Base-by-base conservation (phyloP, 345 rosid genomes). In the Bretschneidera sinensis region DNA sequence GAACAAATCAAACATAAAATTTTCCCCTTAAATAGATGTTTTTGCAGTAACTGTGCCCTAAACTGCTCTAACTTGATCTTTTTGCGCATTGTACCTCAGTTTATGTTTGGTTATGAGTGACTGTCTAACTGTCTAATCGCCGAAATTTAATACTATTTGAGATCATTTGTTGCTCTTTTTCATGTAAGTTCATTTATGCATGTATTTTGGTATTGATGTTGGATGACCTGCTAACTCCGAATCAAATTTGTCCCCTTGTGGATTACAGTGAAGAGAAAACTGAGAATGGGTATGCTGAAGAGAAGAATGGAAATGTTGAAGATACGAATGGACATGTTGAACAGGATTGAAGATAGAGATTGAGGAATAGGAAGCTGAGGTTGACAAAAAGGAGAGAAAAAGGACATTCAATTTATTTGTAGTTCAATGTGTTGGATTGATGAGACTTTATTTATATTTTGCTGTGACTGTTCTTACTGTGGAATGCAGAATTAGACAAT, bases 221-320 rank as follows among this genome's bases (percentile, higher is more conserved):
- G 16, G 10, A 21, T 61, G 47, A 45, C 20, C 13, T 58, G 39
- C 63, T 10, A 51, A n/a, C 21, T 61, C 25, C 35, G 43, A 51
- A 34, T 13, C 43, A 48, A 62, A 53, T 45, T 28, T 58, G 51
- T 31, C 14, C 28, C 51, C 47, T 1, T 61, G 13, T 58, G 52
- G 39, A 21, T 76, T 48, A 60, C 77, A 83, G 88, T 50, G 64
- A 67, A 24, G 81, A 62, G 53, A 51, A 25, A 18, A 62, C 68
- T 5, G 77, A 77, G 55, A 70, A 54, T 24, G 81, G 61, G 33
- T 21, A 22, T 54, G 18, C 16, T 45, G 49, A 45, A 43, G 35
- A 14, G 33, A 21, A 5, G 49, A 48, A 48, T 6, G 45, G 45
- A 39, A 8, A 39, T 39, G 70, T 43, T 24, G 52, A 43, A 6